These are phyloP conservation scores for Termitomyces sp. DNA, from an alignment of 768 basidiomycete genomes.

Conservation along the genomic window DNA sequence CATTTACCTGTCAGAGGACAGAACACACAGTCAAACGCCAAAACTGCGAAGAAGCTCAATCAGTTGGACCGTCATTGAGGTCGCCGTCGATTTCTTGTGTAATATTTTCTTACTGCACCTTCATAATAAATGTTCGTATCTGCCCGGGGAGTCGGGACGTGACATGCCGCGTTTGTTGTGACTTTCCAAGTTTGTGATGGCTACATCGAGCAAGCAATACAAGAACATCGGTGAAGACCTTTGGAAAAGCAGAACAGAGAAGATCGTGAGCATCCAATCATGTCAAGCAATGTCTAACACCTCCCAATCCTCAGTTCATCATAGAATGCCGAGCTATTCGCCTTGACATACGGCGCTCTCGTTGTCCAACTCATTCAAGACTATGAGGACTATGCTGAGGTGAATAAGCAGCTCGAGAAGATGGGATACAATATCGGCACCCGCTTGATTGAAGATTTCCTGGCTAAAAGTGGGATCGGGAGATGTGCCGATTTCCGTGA, in stretches of 20 bases:
- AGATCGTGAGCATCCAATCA: slow-evolving; percentile 60
- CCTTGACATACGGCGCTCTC: slow-evolving; percentile 93
- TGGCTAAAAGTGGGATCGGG: slow-evolving; percentile 89
- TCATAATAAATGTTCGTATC: neutral
- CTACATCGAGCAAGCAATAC: slow-evolving; percentile 75
- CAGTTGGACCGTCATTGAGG: slow-evolving; percentile 54
- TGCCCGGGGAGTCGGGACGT: slow-evolving; percentile 11
- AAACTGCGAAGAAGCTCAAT: slow-evolving; percentile 89
- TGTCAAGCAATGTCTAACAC: neutral
- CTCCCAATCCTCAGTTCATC: slow-evolving; percentile 14
- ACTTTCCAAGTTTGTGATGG: slow-evolving; percentile 35
- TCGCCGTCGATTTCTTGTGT: slow-evolving; percentile 1
- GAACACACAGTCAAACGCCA: slow-evolving; percentile 85
- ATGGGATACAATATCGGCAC: slow-evolving; percentile 99
- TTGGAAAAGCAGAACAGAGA: slow-evolving; percentile 92
- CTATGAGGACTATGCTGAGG: slow-evolving; percentile 95
- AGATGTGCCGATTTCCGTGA: slow-evolving; percentile 91
- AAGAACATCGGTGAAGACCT: slow-evolving; percentile 91
- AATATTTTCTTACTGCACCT: neutral
- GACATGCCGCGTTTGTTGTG: slow-evolving; percentile 21
- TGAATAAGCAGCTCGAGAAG: slow-evolving; percentile 95
- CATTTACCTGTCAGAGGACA: slow-evolving; percentile 92
- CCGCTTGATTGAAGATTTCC: slow-evolving; percentile 93
- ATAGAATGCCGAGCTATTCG: slow-evolving; percentile 96
- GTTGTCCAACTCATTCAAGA: slow-evolving; percentile 99